These are phyloP conservation scores for Eucalyptus caleyi DNA, from an alignment of 345 rosid genomes.

Conservation along the genomic window DNA sequence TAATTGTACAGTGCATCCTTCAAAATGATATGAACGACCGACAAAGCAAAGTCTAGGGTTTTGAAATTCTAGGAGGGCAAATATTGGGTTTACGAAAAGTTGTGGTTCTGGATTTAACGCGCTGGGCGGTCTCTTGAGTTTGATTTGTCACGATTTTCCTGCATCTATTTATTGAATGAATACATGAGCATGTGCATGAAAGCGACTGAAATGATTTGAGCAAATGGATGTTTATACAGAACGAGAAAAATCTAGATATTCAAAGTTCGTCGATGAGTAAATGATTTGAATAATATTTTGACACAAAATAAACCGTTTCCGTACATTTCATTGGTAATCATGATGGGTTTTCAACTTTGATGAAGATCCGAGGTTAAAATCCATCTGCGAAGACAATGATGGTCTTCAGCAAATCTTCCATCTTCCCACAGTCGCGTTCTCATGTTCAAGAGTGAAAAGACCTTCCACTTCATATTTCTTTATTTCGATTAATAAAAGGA, in stretches of 20 bases:
- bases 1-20: background rate
- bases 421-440: background rate
- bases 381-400: background rate
- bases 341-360: background rate
- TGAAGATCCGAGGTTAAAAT: background rate
- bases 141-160: background rate
- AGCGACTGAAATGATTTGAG: background rate
- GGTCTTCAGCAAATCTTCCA: background rate
- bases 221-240: background rate
- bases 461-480: background rate
- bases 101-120: background rate
- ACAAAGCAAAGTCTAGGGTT: background rate
- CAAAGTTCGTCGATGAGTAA: background rate
- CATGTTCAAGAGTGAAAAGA: background rate
- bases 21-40: background rate
- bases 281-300: background rate
- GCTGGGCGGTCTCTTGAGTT: background rate
- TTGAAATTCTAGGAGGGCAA: background rate
- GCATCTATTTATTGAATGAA: too few relatives aligned
- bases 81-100: background rate
- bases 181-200: background rate
- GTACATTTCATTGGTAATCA: background rate
- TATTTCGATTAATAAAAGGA: background rate
- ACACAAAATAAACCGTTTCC: background rate
- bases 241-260: background rate